Percentiles rank a stretch among this genome's conserved stretches.
Evolutionary conservation across 1,284 basidiomycete genomes (phyloP).

Genomic region (Trichosporon sp.): DNA sequence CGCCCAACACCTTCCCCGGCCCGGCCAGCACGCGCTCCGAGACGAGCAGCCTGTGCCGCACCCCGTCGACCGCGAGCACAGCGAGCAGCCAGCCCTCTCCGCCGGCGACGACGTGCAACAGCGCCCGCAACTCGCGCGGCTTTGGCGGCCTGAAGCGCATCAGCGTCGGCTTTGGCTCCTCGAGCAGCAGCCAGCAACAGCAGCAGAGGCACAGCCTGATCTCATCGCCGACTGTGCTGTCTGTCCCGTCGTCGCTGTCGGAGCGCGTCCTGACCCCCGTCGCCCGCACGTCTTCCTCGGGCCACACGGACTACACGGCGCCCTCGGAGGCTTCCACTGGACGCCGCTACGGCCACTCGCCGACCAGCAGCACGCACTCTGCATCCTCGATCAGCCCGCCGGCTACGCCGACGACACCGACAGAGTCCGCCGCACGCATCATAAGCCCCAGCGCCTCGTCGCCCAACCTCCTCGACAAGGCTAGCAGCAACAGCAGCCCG

Average conservation of each 20-base stretch:
- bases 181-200: background rate
- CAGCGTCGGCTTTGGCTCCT: background rate
- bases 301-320: background rate
- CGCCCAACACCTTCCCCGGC: slow-evolving; percentile 18
- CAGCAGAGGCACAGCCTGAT: background rate
- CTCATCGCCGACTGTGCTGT: background rate
- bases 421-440: background rate
- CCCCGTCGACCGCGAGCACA: background rate
- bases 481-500: background rate
- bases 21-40: background rate
- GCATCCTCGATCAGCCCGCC: slow-evolving; percentile 13
- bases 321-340: background rate
- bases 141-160: background rate
- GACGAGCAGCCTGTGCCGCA: background rate
- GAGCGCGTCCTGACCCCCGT: background rate
- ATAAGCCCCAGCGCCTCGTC: background rate
- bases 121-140: background rate
- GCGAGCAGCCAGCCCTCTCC: background rate
- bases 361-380: slow-evolving; percentile 11
- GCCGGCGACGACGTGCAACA: background rate
- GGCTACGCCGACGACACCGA: slow-evolving; percentile 17
- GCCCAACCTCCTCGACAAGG: background rate
- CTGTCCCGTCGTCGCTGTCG: background rate
- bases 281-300: background rate
- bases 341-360: slow-evolving; percentile 5